These are phyloP conservation scores for Prunus persica DNA, from an alignment of 306 rosid genomes.

Conservation along the genomic window Prunus_persica_NCBIv2 NC_034013.1:2462001-2462500, in stretches of 20 bases:
- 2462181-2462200: conserved; percentile 77
- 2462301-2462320: conserved; percentile 67
- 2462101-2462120: conserved; percentile 50
- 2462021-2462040: conserved; percentile 29
- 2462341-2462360: conserved; percentile 73
- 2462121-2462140: conserved; percentile 59
- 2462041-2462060: conserved; percentile 40
- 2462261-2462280: conserved; percentile 95
- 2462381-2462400: conserved; percentile 77
- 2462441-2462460: conserved; percentile 95
- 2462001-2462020: not conserved
- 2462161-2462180: conserved; percentile 94
- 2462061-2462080: conserved; percentile 24
- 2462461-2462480: conserved; percentile 84
- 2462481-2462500: conserved; percentile 68
- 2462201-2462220: conserved; percentile 48
- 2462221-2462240: conserved; percentile 55
- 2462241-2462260: conserved; percentile 92
- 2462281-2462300: conserved; percentile 98
- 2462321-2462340: conserved; percentile 75
- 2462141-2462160: conserved; percentile 51
- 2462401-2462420: conserved; percentile 84
- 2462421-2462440: conserved; percentile 85
- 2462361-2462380: conserved; percentile 57
- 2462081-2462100: conserved; percentile 55